Evolutionary conservation across 164 flowering plant genomes (phyloP).

Genomic region (Annona squamosa): DNA sequence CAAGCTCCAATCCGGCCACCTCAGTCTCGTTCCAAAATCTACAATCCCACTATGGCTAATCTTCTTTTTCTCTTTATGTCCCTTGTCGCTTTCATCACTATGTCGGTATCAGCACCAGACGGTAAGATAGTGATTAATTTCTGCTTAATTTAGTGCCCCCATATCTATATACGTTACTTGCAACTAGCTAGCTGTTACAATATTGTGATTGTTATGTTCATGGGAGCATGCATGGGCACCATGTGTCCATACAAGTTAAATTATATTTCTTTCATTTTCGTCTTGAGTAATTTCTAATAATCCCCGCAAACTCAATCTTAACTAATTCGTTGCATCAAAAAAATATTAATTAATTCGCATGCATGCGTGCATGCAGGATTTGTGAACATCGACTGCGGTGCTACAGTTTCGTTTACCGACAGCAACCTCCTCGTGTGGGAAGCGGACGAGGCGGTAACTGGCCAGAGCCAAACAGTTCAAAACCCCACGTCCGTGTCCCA

Average conservation of each 20-base stretch:
- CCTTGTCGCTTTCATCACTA: not conserved
- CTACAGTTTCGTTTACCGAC: conserved; percentile 14
- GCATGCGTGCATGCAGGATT: conserved; percentile 22
- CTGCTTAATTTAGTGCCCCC: no score
- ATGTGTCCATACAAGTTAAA: no score
- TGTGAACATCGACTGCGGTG: conserved; percentile 32
- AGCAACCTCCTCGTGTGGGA: conserved; percentile 17
- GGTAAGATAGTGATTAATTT: no score
- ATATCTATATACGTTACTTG: no score
- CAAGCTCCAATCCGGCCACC: not conserved
- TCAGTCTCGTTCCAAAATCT: not conserved
- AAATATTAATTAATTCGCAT: no score
- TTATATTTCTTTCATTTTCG: no score
- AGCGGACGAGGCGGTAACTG: conserved; percentile 22
- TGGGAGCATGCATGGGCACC: no score
- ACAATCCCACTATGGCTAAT: conserved; percentile 2
- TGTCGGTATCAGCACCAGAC: not conserved
- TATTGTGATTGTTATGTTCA: no score
- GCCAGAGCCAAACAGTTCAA: conserved; percentile 14
- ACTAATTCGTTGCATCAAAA: no score
- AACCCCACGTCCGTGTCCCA: not conserved
- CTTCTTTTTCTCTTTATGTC: not conserved
- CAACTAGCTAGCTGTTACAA: no score
- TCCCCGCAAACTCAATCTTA: no score
- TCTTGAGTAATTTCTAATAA: no score